Percentiles rank a stretch among this genome's conserved stretches.
Evolutionary conservation across 2,329 filamentous ascomycete species (phyloP).

Genomic region (Alternaria sp.): DNA sequence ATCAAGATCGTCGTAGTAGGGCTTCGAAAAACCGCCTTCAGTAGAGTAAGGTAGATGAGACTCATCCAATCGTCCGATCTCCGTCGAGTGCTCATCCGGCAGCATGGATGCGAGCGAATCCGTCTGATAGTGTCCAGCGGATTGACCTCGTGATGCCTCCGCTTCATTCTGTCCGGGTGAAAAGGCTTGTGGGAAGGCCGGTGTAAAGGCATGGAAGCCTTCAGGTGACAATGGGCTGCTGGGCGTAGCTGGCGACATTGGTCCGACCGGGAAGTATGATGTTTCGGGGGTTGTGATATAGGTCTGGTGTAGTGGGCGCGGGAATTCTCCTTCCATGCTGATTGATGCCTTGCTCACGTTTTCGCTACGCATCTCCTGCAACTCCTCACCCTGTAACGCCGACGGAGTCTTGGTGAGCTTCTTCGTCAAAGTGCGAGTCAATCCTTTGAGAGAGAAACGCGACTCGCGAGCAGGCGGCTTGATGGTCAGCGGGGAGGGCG

Average conservation of each 20-base stretch:
- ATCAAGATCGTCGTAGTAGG: constrained; percentile 39
- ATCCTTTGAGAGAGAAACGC: constrained; percentile 40
- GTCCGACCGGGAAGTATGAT: constrained; percentile 26
- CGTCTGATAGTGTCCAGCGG: constrained; percentile 7
- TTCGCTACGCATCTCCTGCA: constrained; percentile 26
- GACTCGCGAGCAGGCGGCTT: constrained; percentile 28
- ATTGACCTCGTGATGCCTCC: constrained; percentile 6
- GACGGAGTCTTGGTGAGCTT: constrained; percentile 28
- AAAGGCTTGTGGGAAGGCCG: background rate
- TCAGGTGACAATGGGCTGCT: constrained; percentile 12
- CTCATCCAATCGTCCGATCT: constrained; percentile 22
- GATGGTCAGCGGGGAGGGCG: constrained; percentile 26
- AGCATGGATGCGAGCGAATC: constrained; percentile 37
- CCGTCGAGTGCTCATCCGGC: constrained; percentile 33
- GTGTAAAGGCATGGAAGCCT: background rate
- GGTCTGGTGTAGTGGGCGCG: constrained; percentile 27
- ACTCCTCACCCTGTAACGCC: constrained; percentile 24
- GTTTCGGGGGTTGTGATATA: constrained; percentile 22
- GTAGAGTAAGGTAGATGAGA: constrained; percentile 15
- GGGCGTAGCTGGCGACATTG: constrained; percentile 26
- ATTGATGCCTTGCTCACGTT: constrained; percentile 14
- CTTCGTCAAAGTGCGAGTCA: constrained; percentile 38
- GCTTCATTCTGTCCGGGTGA: constrained; percentile 13
- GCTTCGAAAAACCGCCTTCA: constrained; percentile 11
- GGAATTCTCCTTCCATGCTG: constrained; percentile 22